Base-by-base conservation (phyloP, 1,284 basidiomycete genomes). In the Lentinus polychrous region DNA sequence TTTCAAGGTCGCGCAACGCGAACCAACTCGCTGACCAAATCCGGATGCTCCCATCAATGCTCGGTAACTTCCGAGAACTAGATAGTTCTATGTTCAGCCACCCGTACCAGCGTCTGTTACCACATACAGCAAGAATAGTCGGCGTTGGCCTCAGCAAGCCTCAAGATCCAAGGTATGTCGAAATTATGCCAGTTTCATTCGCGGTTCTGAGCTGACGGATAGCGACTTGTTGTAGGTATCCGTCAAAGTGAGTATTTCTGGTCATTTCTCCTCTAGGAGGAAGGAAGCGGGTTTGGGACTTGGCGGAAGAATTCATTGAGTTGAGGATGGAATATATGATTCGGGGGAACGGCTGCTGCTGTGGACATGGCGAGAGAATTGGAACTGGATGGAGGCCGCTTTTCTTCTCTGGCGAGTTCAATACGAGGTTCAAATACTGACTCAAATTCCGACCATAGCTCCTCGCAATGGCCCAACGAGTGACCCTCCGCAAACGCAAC, bases 401-500 rank as follows among this genome's bases (percentile, higher is more conserved):
- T 14, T 48, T 52, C 27, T 43, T 49, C 37, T 45, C 36, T 31
- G 45, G 35, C 31, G 15, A 10, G 18, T 37, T 45, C 31, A 7
- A 37, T n/a, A 37, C 22, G 23, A 36, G 12, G 24, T 22, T 17
- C 53, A 40, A 50, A 59, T 36, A 40, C 59, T 57, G 49, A 58
- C 41, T 40, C 40, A 40, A 27, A 27, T 14, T 32, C 36, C 42
- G 39, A 45, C 49, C 61, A 56, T 49, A 49, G 54, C 39, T 33
- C 17, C 55, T 27, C 66, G 51, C 68, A 78, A 96, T 98, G 94
- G 93, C 92, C 74, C 92, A 97, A 85, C 94, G 95, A 69, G 94
- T 99, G 65, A 97, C 94, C 62, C 91, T 99, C 76, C 91, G 96
- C 77, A 99, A 95, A 76, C 91, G 95, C 69, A 90, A 89, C 63